Evolutionary conservation across 257 asterid species (phyloP).

Genomic region (Cinchona pubescens): DNA sequence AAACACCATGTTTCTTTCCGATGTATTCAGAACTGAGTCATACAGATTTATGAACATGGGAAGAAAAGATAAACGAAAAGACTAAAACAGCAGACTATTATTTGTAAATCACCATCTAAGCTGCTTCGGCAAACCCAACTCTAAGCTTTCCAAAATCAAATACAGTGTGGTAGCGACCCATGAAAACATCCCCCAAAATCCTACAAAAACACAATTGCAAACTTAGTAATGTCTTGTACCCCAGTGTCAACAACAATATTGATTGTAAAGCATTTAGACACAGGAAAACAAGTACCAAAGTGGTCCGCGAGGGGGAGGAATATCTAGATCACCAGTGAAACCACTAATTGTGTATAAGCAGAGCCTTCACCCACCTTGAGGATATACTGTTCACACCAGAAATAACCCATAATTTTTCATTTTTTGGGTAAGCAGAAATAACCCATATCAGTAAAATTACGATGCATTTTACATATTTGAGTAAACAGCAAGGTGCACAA

Average conservation of each 20-base stretch:
- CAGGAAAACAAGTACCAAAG: slow-evolving; percentile 59
- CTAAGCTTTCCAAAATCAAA: slow-evolving; percentile 68
- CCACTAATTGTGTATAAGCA: slow-evolving; percentile 89
- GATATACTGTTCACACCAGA: slow-evolving; percentile 55
- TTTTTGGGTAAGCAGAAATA: no score
- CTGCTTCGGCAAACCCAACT: slow-evolving; percentile 96
- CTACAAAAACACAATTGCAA: slow-evolving; percentile 34
- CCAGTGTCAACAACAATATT: no score
- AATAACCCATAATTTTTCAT: neutral
- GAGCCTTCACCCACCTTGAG: slow-evolving; percentile 88
- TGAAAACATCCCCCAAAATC: slow-evolving; percentile 92
- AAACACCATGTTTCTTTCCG: neutral
- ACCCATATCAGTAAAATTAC: slow-evolving; percentile 11
- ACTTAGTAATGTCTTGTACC: neutral
- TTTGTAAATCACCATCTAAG: slow-evolving; percentile 24
- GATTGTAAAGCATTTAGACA: neutral
- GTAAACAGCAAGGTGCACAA: neutral
- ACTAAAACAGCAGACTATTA: neutral
- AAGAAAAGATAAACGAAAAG: neutral
- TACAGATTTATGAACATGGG: neutral
- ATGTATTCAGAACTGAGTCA: neutral
- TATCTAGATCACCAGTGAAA: slow-evolving; percentile 75
- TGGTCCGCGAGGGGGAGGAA: slow-evolving; percentile 99
- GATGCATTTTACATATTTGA: no score
- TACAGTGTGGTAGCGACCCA: slow-evolving; percentile 94